Conservation (phyloP, 768 basidiomycete genomes). For the Chiua virens region DNA sequence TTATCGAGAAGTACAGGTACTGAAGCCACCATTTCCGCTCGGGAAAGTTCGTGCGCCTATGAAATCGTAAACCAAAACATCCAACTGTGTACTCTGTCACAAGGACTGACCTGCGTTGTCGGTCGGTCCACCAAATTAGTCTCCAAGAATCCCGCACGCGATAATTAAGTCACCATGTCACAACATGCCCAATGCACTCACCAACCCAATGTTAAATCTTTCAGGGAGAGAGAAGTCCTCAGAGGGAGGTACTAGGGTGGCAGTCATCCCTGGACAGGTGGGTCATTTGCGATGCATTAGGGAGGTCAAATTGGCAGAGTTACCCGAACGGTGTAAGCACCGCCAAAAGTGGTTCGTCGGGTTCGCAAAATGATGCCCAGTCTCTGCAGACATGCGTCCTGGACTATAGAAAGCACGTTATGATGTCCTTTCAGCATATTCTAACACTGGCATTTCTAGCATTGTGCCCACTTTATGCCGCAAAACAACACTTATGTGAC, state of each 20-base stretch:
- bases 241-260: constrained; percentile 46
- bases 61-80: background rate
- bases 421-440: background rate
- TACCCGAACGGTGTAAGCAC: constrained; percentile 68
- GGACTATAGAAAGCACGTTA: constrained; percentile 45
- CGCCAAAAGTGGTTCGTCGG: constrained; percentile 84
- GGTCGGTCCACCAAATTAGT: constrained; percentile 76
- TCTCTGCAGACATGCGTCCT: constrained; percentile 62
- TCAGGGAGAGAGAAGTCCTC: constrained; percentile 64
- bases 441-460: background rate
- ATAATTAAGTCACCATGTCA: background rate
- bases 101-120: constrained; percentile 52
- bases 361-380: constrained; percentile 79
- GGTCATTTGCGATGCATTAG: background rate
- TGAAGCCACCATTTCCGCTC: constrained; percentile 47
- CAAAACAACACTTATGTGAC: constrained; percentile 66
- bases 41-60: constrained; percentile 57
- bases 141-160: constrained; percentile 33
- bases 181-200: constrained; percentile 34
- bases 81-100: background rate
- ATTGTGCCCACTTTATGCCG: constrained; percentile 69
- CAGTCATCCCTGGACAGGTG: constrained; percentile 52
- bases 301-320: background rate
- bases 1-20: constrained; percentile 64
- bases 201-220: constrained; percentile 62